Conservation (phyloP, 2,329 filamentous ascomycete species). For the Trichoderma afroharzianum region DNA sequence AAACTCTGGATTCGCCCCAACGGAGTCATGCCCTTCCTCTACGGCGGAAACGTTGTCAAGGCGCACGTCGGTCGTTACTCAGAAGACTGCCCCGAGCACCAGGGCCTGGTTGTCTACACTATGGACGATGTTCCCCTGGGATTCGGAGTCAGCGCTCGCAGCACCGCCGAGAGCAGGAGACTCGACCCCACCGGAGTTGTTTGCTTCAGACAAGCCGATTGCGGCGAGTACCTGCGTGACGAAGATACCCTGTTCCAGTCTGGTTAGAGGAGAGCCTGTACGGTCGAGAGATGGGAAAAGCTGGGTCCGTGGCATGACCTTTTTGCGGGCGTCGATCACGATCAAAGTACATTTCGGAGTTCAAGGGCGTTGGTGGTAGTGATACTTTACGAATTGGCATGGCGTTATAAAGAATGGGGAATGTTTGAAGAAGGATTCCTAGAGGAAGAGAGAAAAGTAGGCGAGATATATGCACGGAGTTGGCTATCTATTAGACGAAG, state of each 20-base stretch:
- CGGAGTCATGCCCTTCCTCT: slow-evolving; percentile 95
- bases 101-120: slow-evolving; percentile 82
- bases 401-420: not conserved
- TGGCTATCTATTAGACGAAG: not conserved
- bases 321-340: not conserved
- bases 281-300: not conserved
- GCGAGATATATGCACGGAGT: not conserved
- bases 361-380: slow-evolving; percentile 9
- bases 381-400: slow-evolving; percentile 3
- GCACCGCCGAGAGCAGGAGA: slow-evolving; percentile 75
- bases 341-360: not conserved
- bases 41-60: slow-evolving; percentile 82
- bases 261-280: slow-evolving; percentile 32
- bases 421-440: not conserved
- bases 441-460: not conserved
- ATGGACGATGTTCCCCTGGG: slow-evolving; percentile 95
- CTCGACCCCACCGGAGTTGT: slow-evolving; percentile 88
- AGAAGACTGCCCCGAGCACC: slow-evolving; percentile 90
- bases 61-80: slow-evolving; percentile 73
- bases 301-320: not conserved
- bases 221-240: slow-evolving; percentile 91
- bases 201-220: slow-evolving; percentile 88
- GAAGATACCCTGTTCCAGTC: slow-evolving; percentile 63
- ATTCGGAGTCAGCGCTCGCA: slow-evolving; percentile 82
- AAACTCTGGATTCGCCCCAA: slow-evolving; percentile 98